Evolutionary conservation across 345 rosid genomes (phyloP).

Genomic region (Aegle marmelos): DNA sequence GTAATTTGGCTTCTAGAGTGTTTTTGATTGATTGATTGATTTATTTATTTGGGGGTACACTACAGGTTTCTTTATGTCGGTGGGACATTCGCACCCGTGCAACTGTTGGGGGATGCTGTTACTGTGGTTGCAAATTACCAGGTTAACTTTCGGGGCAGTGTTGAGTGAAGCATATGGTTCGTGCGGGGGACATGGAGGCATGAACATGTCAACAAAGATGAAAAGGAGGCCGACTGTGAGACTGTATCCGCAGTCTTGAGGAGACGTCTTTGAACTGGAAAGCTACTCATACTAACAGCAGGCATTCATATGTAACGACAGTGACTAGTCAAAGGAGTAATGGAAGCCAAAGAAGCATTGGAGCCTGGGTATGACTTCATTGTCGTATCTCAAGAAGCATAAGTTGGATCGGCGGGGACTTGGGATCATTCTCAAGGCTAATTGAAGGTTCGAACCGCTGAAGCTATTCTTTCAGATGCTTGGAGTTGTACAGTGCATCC

Average conservation of each 20-base stretch:
- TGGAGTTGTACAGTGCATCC: too few relatives aligned
- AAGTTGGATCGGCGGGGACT: not conserved
- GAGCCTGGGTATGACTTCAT: not conserved
- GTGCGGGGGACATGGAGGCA: too few relatives aligned
- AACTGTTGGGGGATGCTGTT: slow-evolving; percentile 69
- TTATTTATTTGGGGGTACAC: not conserved
- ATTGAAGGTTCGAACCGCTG: not conserved
- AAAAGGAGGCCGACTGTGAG: not conserved
- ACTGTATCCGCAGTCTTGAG: not conserved
- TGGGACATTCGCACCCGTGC: slow-evolving; percentile 74
- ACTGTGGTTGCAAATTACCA: slow-evolving; percentile 78
- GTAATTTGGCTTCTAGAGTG: not conserved
- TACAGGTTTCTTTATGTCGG: slow-evolving; percentile 72
- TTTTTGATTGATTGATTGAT: slow-evolving; percentile 2
- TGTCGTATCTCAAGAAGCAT: not conserved
- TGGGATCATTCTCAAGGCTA: not conserved
- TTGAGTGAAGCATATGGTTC: slow-evolving; percentile 26
- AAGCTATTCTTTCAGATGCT: not conserved
- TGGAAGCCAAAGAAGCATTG: not conserved
- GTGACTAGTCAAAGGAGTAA: not conserved
- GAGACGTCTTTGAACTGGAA: not conserved
- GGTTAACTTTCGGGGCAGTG: slow-evolving; percentile 53
- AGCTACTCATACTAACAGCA: not conserved
- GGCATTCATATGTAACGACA: not conserved
- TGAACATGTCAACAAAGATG: not conserved